These are phyloP conservation scores for Penicillium sp. DNA, from an alignment of 2,329 filamentous ascomycete species.

Conservation along the genomic window DNA sequence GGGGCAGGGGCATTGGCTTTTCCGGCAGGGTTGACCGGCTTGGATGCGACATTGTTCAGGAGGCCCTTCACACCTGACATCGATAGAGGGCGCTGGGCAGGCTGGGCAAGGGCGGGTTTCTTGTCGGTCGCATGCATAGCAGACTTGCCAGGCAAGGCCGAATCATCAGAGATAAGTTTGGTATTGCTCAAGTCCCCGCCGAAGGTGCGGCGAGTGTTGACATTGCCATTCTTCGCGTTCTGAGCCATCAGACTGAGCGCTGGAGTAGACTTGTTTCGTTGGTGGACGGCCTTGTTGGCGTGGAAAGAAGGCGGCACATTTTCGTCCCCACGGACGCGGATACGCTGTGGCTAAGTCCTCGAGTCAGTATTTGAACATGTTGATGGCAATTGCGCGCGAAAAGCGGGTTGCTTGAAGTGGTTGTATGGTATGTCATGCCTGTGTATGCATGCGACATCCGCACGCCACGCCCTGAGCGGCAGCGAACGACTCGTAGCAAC, in stretches of 20 bases:
- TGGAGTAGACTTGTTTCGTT: constrained; percentile 79
- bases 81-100: constrained; percentile 66
- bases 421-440: background rate
- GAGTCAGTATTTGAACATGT: constrained; percentile 25
- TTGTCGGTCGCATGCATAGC: constrained; percentile 45
- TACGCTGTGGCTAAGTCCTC: constrained; percentile 70
- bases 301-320: constrained; percentile 61
- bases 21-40: constrained; percentile 40
- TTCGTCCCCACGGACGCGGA: constrained; percentile 71
- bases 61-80: constrained; percentile 48
- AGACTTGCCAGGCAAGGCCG: constrained; percentile 56
- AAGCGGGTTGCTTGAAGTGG: background rate
- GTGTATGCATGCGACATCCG: background rate
- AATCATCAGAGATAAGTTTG: constrained; percentile 62
- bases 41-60: constrained; percentile 43
- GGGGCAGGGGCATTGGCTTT: constrained; percentile 38
- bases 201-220: constrained; percentile 74
- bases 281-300: constrained; percentile 69
- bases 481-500: background rate
- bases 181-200: constrained; percentile 78
- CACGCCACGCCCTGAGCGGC: background rate
- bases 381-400: constrained; percentile 3
- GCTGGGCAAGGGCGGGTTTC: constrained; percentile 50
- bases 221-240: constrained; percentile 66
- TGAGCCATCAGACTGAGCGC: constrained; percentile 63